Percentiles rank a stretch among this genome's conserved stretches.
phyloP scores from a whole-genome alignment of 2,329 filamentous ascomycete species.

The Trichoderma koningiopsis region DNA sequence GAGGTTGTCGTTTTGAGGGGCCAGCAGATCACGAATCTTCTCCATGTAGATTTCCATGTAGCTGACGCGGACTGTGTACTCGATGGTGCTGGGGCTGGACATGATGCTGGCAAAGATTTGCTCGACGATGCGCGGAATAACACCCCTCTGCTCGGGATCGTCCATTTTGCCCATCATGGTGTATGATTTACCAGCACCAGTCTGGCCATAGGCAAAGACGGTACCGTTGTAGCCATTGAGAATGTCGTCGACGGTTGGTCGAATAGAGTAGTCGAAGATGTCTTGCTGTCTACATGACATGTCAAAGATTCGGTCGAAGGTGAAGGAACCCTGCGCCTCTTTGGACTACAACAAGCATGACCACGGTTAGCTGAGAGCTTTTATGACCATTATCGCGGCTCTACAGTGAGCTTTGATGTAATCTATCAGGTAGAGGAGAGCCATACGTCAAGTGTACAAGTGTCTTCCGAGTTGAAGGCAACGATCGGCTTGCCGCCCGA shows the following conservation, averaged over 20 bases:
- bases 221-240: slow-evolving; percentile 99
- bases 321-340: slow-evolving; percentile 84
- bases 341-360: slow-evolving; percentile 66
- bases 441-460: slow-evolving; percentile 77
- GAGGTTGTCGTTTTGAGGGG: slow-evolving; percentile 92
- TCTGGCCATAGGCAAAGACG: slow-evolving; percentile 98
- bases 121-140: slow-evolving; percentile 95
- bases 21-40: slow-evolving; percentile 88
- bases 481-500: slow-evolving; percentile 93
- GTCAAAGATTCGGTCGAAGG: slow-evolving; percentile 96
- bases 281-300: slow-evolving; percentile 89
- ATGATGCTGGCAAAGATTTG: slow-evolving; percentile 97
- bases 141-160: slow-evolving; percentile 82
- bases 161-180: slow-evolving; percentile 87
- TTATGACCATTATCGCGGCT: background rate
- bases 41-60: slow-evolving; percentile 99
- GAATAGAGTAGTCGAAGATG: slow-evolving; percentile 98
- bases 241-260: slow-evolving; percentile 94
- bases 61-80: slow-evolving; percentile 97
- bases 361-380: background rate
- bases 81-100: slow-evolving; percentile 87
- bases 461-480: slow-evolving; percentile 83
- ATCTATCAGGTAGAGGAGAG: background rate
- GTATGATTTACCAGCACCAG: slow-evolving; percentile 96
- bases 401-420: background rate